Evolutionary conservation across 352 stramenopile species (phyloP).

Genomic region (Phytophthora syringae): DNA sequence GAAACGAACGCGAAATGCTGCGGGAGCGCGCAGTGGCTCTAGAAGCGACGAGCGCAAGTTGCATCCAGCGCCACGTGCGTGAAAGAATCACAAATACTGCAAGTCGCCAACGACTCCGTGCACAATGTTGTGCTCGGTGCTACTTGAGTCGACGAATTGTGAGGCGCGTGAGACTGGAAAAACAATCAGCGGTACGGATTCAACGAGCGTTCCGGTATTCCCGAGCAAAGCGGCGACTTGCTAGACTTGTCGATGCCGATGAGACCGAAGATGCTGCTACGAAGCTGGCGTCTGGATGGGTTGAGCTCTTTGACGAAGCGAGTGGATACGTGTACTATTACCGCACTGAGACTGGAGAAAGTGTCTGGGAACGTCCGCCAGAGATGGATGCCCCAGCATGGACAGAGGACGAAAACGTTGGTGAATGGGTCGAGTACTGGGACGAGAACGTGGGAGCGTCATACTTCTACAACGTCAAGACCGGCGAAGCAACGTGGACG

Average conservation of each 20-base stretch:
- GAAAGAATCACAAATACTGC: conserved; percentile 22
- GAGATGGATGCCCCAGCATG: conserved; percentile 26
- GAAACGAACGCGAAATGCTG: conserved; percentile 13
- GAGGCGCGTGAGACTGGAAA: conserved; percentile 24
- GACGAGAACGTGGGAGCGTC: conserved; percentile 66
- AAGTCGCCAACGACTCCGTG: conserved; percentile 17
- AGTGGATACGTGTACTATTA: conserved; percentile 79
- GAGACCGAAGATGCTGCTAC: conserved; percentile 9
- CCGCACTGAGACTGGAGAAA: conserved; percentile 56
- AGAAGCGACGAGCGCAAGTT: conserved; percentile 33
- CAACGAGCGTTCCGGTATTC: conserved; percentile 65
- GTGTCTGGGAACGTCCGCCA: conserved; percentile 57
- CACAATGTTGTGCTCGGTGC: conserved; percentile 45
- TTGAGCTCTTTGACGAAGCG: conserved; percentile 74
- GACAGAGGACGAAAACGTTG: conserved; percentile 22
- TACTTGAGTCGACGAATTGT: conserved; percentile 47
- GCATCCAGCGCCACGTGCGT: conserved; percentile 52
- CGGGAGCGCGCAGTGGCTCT: conserved; percentile 13
- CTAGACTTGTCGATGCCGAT: conserved; percentile 39
- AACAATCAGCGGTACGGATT: conserved; percentile 44
- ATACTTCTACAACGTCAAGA: conserved; percentile 79
- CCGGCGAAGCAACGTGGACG: conserved; percentile 72
- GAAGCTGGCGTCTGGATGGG: conserved; percentile 38
- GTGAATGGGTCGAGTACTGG: conserved; percentile 79
- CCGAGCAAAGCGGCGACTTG: conserved; percentile 47